Conservation (phyloP, 73 alveolate species). For the Tetrahymena borealis region DNA sequence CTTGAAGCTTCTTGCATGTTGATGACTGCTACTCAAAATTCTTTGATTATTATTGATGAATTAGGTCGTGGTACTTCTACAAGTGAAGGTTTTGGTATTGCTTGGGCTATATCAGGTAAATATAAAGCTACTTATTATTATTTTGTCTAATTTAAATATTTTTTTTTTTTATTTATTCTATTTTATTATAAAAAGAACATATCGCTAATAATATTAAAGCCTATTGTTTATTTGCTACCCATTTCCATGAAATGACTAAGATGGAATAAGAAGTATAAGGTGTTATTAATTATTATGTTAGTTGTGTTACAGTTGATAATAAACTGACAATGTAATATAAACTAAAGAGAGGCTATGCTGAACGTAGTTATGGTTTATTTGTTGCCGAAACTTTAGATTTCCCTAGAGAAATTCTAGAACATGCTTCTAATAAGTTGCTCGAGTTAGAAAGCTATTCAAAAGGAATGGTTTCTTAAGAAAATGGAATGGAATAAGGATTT, state of each 20-base stretch:
- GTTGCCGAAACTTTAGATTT: conserved; percentile 37
- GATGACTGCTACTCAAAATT: conserved; percentile 83
- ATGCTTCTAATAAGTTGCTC: conserved; percentile 21
- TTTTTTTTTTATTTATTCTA: no score
- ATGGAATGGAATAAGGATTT: neutral
- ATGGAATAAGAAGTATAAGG: conserved; percentile 79
- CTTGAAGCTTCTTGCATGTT: conserved; percentile 76
- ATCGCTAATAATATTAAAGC: conserved; percentile 78
- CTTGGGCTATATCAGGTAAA: conserved; percentile 61
- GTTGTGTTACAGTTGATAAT: conserved; percentile 28
- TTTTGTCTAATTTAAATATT: neutral
- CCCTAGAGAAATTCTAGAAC: conserved; percentile 44
- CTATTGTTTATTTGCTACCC: conserved; percentile 97
- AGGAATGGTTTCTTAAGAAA: neutral
- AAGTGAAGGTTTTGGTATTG: conserved; percentile 65
- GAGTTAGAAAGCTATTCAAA: conserved; percentile 20
- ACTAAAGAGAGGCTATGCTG: conserved; percentile 36
- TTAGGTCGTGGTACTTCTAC: conserved; percentile 96
- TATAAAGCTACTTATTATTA: neutral
- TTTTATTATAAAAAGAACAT: conserved; percentile 51
- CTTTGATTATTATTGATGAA: conserved; percentile 95
- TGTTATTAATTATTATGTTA: conserved; percentile 86
- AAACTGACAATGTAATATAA: conserved; percentile 45
- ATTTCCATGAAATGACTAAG: conserved; percentile 95
- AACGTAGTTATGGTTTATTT: conserved; percentile 35